Evolutionary conservation across 2,329 filamentous ascomycete species (phyloP).

Genomic region (Penicillium janthinellum): DNA sequence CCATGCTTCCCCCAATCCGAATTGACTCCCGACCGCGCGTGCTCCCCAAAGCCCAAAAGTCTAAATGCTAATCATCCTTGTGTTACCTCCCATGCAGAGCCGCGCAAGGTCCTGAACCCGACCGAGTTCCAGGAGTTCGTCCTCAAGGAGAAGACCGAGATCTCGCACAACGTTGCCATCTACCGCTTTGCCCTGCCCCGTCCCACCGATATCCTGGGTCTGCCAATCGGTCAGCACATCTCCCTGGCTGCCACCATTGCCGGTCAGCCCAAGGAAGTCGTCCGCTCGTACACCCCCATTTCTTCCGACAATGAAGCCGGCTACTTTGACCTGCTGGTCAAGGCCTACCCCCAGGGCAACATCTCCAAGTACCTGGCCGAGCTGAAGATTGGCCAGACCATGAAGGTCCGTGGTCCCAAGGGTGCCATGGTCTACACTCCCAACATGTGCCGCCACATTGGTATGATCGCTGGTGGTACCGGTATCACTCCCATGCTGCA

Average conservation of each 20-base stretch:
- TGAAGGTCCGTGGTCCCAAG: conserved; percentile 92
- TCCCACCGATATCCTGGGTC: conserved; percentile 79
- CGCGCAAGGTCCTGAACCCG: conserved; percentile 82
- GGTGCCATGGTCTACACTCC: conserved; percentile 96
- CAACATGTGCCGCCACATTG: conserved; percentile 94
- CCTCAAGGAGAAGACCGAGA: conserved; percentile 89
- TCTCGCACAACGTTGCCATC: conserved; percentile 98
- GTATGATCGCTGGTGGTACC: conserved; percentile 97
- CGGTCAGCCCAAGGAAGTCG: conserved; percentile 77
- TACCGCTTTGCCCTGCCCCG: conserved; percentile 90
- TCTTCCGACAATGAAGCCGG: conserved; percentile 86
- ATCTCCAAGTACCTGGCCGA: conserved; percentile 91
- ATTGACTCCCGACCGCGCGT: not conserved
- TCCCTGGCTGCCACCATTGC: conserved; percentile 83
- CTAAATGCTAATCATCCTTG: not conserved
- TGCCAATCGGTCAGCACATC: conserved; percentile 98
- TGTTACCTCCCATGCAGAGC: conserved; percentile 54
- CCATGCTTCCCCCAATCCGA: not conserved
- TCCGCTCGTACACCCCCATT: conserved; percentile 90
- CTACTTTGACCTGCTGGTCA: conserved; percentile 95
- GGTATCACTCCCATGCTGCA: conserved; percentile 99
- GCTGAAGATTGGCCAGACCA: conserved; percentile 78
- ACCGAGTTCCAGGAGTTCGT: conserved; percentile 88
- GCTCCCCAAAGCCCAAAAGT: not conserved
- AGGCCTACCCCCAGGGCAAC: conserved; percentile 96